Percentiles rank a stretch among this genome's conserved stretches.
Evolutionary conservation across 2,329 filamentous ascomycete genomes (phyloP).

Genomic region (Allantophomopsis lycopodina): DNA sequence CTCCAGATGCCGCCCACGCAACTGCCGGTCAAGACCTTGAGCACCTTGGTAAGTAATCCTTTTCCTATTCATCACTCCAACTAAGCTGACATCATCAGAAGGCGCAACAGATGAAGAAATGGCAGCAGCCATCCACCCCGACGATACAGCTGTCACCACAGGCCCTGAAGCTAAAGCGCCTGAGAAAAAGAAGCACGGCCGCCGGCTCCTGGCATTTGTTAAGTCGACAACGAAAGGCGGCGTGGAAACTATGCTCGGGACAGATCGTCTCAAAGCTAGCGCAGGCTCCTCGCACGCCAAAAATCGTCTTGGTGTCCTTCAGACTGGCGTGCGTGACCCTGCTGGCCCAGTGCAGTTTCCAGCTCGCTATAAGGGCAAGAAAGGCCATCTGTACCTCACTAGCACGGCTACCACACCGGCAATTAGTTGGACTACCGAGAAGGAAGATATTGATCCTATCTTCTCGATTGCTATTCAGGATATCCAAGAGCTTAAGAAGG

Average conservation of each 20-base stretch:
- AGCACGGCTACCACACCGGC: slow-evolving; percentile 53
- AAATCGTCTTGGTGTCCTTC: slow-evolving; percentile 58
- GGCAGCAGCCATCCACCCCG: slow-evolving; percentile 23
- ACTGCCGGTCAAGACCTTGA: slow-evolving; percentile 34
- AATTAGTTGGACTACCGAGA: slow-evolving; percentile 31
- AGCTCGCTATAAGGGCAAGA: slow-evolving; percentile 54
- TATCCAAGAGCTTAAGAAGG: slow-evolving; percentile 61
- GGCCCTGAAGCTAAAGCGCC: slow-evolving; percentile 5
- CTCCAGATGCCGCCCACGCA: slow-evolving; percentile 25
- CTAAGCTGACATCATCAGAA: slow-evolving; percentile 3
- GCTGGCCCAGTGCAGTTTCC: slow-evolving; percentile 68
- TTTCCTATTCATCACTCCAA: neutral
- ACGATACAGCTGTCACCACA: slow-evolving; percentile 15
- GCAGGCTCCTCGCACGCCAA: slow-evolving; percentile 45
- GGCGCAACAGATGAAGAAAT: slow-evolving; percentile 14
- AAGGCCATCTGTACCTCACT: slow-evolving; percentile 59
- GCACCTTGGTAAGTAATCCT: slow-evolving; percentile 31
- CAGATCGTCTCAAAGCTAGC: slow-evolving; percentile 59
- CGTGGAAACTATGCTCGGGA: slow-evolving; percentile 57
- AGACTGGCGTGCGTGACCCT: slow-evolving; percentile 25
- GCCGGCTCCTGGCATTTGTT: slow-evolving; percentile 44
- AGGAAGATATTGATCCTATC: slow-evolving; percentile 38
- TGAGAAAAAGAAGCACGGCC: slow-evolving; percentile 13
- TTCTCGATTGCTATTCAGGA: slow-evolving; percentile 62
- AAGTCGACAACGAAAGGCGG: slow-evolving; percentile 56